Evolutionary conservation across 257 asterid genomes (phyloP), one percentile per base, ranked within the genome.

Genomic region (Ehretia macrophylla): DNA sequence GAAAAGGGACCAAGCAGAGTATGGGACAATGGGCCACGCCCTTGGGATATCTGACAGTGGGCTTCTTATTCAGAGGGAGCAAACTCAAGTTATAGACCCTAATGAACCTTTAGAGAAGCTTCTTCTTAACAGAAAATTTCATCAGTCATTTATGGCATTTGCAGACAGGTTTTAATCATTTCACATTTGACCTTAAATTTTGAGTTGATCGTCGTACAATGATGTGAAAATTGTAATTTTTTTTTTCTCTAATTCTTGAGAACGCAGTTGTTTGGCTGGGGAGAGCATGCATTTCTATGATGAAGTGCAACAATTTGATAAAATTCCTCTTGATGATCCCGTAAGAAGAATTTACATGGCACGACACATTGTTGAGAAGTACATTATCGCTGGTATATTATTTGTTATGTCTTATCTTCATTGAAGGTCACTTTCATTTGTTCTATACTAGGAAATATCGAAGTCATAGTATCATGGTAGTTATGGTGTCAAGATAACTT

Each of bases 271-370:
- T 70, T 80, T 88, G 76, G 96, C 96, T 14, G 96, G 96, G 68
- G 96, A 88, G 77, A 85, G 90, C 59, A 77, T 88, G 70, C 94
- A 80, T 69, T 85, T 88, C 64, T 81, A 85, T 14, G 90, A 83
- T 51, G 96, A 88, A 79, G 90, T 85, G 32, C 95, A 83, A 57
- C 94, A 77, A 69, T 86, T 85, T 45, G 93, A 83, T 58, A 81
- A 74, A 76, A 82, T 88, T 62, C 81, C 88, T 57, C 63, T 37
- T 59, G 60, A 67, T 19, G 94, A 88, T 78, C 81, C 90, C 21
- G 79, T 84, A 35, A 71, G 85, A 76, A 78, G 96, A 80, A 80
- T 88, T 63, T 88, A 85, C 81, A 88, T 88, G 96, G 94, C 94
- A 16, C 83, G 94, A 17, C 96, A 88, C 67, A 88, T 88, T 38